These are phyloP conservation scores for Filosporella fistucella DNA, from an alignment of 495 filamentous ascomycete genomes.

Conservation along the genomic window DNA sequence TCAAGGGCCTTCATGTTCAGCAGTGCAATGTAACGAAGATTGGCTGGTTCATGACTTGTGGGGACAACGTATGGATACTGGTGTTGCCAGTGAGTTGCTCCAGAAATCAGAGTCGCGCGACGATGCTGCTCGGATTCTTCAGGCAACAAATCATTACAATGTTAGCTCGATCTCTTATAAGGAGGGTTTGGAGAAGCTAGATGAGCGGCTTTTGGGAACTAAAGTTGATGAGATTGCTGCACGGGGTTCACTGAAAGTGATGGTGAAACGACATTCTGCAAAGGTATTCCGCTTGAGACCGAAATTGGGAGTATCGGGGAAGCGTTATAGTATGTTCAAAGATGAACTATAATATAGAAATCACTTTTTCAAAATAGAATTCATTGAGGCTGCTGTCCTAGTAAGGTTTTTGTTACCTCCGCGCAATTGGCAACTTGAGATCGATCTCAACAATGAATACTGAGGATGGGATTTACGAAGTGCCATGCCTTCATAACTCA, in stretches of 20 bases:
- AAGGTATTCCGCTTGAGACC: constrained; percentile 36
- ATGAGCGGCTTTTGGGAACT: constrained; percentile 33
- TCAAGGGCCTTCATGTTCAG: constrained; percentile 31
- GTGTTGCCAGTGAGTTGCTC: constrained; percentile 34
- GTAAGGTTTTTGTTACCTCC: no score
- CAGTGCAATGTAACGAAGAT: constrained; percentile 26
- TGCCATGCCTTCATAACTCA: no score
- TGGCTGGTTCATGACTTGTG: constrained; percentile 54
- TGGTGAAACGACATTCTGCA: constrained; percentile 38
- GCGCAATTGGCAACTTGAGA: no score
- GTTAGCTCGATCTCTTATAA: constrained; percentile 31
- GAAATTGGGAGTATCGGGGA: not conserved
- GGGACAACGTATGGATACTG: constrained; percentile 43
- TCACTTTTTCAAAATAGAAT: no score
- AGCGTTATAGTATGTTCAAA: no score
- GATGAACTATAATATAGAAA: no score
- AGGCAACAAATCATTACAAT: constrained; percentile 30
- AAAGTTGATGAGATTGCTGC: constrained; percentile 31
- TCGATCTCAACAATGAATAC: no score
- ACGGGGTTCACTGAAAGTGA: constrained; percentile 29
- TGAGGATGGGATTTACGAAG: no score
- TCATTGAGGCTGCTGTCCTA: no score
- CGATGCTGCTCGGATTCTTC: constrained; percentile 11
- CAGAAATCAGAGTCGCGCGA: constrained; percentile 17
- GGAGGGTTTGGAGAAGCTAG: constrained; percentile 30